A percentile compares a stretch with the other conserved stretches of the same genome.
phyloP scores from a whole-genome alignment of 768 basidiomycete genomes.

The Clavaria fumosa region DNA sequence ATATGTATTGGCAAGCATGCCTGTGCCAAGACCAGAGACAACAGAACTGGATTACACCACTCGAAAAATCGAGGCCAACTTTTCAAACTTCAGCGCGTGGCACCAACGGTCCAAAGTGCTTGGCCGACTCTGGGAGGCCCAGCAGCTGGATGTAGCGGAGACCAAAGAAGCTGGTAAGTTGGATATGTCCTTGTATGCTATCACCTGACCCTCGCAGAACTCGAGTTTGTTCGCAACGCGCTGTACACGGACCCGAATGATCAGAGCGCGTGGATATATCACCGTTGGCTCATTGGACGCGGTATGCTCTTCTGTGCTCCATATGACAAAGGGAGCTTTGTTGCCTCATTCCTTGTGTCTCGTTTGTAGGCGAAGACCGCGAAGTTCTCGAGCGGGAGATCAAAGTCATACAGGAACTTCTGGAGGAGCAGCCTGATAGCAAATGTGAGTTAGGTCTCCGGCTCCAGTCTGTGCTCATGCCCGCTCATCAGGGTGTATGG shows the following conservation, averaged over 20 bases:
- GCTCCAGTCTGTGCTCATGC: conserved; percentile 2
- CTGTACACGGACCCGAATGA: conserved; percentile 95
- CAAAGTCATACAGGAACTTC: conserved; percentile 58
- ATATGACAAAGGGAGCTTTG: not conserved
- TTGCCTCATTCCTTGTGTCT: not conserved
- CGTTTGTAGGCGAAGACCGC: conserved; percentile 37
- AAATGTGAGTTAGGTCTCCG: conserved; percentile 46
- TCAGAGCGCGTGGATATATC: conserved; percentile 97
- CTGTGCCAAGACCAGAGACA: conserved; percentile 33
- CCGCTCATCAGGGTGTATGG: conserved; percentile 68
- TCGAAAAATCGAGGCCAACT: conserved; percentile 83
- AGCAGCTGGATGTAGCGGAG: conserved; percentile 33
- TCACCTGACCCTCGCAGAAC: conserved; percentile 39
- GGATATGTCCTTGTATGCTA: not conserved
- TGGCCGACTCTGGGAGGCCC: conserved; percentile 44
- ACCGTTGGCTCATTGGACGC: conserved; percentile 86
- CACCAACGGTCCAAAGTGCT: conserved; percentile 87
- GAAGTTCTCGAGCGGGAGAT: conserved; percentile 61
- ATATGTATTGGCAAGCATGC: conserved; percentile 64
- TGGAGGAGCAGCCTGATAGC: conserved; percentile 82
- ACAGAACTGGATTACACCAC: conserved; percentile 79
- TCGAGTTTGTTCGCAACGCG: conserved; percentile 83
- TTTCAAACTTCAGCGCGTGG: conserved; percentile 99
- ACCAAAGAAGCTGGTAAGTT: conserved; percentile 55
- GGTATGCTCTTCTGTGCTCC: conserved; percentile 27